Evolutionary conservation across 2,329 filamentous ascomycete species (phyloP).

Genomic region (Aspergillus arachidicola): DNA sequence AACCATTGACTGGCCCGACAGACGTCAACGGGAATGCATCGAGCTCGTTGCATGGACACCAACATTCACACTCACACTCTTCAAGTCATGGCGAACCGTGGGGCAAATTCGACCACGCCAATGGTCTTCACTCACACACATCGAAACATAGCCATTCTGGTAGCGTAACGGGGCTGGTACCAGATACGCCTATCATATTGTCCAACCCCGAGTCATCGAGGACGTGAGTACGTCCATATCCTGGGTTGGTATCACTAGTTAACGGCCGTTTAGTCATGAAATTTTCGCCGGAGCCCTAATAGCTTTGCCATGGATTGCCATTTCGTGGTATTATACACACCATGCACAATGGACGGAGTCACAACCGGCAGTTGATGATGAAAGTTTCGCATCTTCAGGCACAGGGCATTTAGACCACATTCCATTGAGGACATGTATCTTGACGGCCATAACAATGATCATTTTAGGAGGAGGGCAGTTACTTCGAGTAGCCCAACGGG

Average conservation of each 20-base stretch:
- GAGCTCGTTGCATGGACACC: slow-evolving; percentile 29
- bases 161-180: slow-evolving; percentile 4
- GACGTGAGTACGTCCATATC: slow-evolving; percentile 4
- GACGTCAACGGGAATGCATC: slow-evolving; percentile 31
- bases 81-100: background rate
- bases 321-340: slow-evolving; percentile 40
- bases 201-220: background rate
- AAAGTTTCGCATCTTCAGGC: slow-evolving; percentile 8
- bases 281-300: slow-evolving; percentile 52
- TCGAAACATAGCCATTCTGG: slow-evolving; percentile 11
- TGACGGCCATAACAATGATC: slow-evolving; percentile 37
- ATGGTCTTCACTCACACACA: slow-evolving; percentile 1
- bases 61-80: slow-evolving; percentile 44
- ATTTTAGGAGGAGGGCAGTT: slow-evolving; percentile 33
- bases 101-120: slow-evolving; percentile 1
- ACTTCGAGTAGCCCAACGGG: slow-evolving; percentile 19
- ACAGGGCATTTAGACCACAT: slow-evolving; percentile 22
- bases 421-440: slow-evolving; percentile 25
- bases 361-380: slow-evolving; percentile 12
- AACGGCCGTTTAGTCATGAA: slow-evolving; percentile 42
- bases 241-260: background rate
- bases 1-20: slow-evolving; percentile 17
- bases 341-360: slow-evolving; percentile 22
- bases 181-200: background rate
- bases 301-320: slow-evolving; percentile 37